Evolutionary conservation across 2,329 filamentous ascomycete genomes (phyloP), one percentile per base, ranked within the genome.

Genomic region (Cladosporium sphaerospermum): DNA sequence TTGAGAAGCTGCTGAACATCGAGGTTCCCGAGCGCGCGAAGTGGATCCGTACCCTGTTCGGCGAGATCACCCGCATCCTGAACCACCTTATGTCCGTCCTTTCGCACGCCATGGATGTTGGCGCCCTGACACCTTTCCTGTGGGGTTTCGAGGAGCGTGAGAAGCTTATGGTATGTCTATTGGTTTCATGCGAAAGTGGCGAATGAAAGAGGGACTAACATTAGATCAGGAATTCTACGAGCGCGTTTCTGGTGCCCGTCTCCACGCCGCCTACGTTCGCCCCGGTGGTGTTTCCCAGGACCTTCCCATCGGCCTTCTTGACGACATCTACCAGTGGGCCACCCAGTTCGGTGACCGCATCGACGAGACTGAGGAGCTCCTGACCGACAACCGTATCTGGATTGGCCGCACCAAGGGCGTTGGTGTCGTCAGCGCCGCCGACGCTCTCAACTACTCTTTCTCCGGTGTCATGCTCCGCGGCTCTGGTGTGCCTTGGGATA

Each of bases 141-240:
- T 99, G 93, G 93, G 93, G 93, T 57, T 99, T 99, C 71, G 93
- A 99, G 76, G 93, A 99, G 78, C 88, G 93, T 80, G 93, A 99
- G 78, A 99, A 99, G 81, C 81, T 99, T 55, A 99, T 99, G 95
- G 92, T 96, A 79, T 69, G 82, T 68, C 58, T 45, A 55, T 44
- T 13, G 41, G 51, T 11, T 10, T 36, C n/a, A 39, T 39, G 10
- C 34, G 6, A 36, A 28, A 28, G 9, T 53, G 50, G 44, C 50
- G 28, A 46, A 39, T 28, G 39, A 31, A 7, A n/a, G 16, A 16
- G 13, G 36, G 13, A 41, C 44, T 53, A 43, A 53, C 37, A 23
- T 18, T 16, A 11, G n/a, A 43, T 4, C 57, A 97, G 92, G 93
- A 99, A 84, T 99, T 99, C 77, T 99, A 99, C 72, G 93, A 99